Conservation (phyloP, 306 rosid species). For the Castanopsis chinensis region DNA sequence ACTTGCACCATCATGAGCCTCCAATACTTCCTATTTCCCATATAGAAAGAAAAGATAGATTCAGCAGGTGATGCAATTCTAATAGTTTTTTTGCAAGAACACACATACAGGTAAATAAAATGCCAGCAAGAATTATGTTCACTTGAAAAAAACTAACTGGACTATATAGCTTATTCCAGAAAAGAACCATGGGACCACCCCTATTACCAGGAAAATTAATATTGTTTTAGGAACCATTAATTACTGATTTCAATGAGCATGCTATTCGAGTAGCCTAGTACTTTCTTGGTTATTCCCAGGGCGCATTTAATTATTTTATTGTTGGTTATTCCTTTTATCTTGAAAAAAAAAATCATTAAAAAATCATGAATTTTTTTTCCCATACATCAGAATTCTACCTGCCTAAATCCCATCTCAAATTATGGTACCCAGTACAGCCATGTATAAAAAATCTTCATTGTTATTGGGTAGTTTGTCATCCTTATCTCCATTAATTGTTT, state of each 20-base stretch:
- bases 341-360: neutral
- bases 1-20: conserved; percentile 95
- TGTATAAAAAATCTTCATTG: too few relatives aligned
- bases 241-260: neutral
- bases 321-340: neutral
- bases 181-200: neutral
- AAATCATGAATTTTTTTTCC: neutral
- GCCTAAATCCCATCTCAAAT: neutral
- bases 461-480: too few relatives aligned
- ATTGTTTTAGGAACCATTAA: neutral
- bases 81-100: conserved; percentile 3
- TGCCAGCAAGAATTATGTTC: neutral
- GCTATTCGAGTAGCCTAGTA: neutral
- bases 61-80: conserved; percentile 11
- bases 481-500: too few relatives aligned
- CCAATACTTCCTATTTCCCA: conserved; percentile 71
- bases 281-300: neutral
- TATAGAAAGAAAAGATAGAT: conserved; percentile 8
- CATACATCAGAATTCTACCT: neutral
- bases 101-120: neutral
- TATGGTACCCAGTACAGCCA: neutral
- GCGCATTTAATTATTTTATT: neutral
- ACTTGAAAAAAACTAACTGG: neutral
- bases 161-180: neutral
- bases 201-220: neutral